Percentiles rank a stretch among this genome's conserved stretches.
Conservation (phyloP, 2,329 filamentous ascomycete species). For the Talaromyces sp. region DNA sequence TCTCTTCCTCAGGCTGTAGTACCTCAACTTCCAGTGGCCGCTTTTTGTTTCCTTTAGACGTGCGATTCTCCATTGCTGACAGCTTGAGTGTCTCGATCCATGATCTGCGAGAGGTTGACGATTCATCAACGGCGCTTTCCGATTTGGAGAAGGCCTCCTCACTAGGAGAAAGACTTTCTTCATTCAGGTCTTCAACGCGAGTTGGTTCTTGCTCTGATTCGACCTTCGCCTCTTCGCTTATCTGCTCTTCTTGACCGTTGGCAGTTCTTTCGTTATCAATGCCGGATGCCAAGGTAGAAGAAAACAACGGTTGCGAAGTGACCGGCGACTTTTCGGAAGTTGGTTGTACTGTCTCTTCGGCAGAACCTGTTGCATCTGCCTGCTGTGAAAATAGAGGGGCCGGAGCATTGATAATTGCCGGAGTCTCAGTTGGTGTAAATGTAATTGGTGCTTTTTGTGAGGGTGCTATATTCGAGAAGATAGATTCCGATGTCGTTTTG, state of each 20-base stretch:
- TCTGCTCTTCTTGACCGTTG: background rate
- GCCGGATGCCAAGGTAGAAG: background rate
- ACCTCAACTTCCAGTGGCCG: conserved; percentile 27
- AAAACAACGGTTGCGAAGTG: background rate
- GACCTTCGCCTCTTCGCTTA: background rate
- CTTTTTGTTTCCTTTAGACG: conserved; percentile 29
- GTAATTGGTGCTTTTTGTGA: background rate
- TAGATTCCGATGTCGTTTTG: background rate
- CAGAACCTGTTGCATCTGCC: background rate
- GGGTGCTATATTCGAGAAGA: background rate
- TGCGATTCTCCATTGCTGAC: conserved; percentile 29
- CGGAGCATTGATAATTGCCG: background rate
- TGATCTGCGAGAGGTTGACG: conserved; percentile 15
- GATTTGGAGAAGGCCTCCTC: conserved; percentile 2
- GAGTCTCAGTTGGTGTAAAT: background rate
- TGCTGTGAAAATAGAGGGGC: background rate
- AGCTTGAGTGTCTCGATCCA: conserved; percentile 24
- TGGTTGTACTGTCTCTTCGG: background rate
- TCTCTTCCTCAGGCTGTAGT: conserved; percentile 4
- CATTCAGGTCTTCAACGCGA: background rate
- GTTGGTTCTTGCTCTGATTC: background rate
- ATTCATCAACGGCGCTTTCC: conserved; percentile 7
- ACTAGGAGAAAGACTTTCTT: background rate
- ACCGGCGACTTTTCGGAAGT: background rate
- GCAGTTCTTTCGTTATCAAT: background rate